Base-by-base conservation (phyloP, 1,139 yeast genomes). In the Nakaseomyces sp. region DNA sequence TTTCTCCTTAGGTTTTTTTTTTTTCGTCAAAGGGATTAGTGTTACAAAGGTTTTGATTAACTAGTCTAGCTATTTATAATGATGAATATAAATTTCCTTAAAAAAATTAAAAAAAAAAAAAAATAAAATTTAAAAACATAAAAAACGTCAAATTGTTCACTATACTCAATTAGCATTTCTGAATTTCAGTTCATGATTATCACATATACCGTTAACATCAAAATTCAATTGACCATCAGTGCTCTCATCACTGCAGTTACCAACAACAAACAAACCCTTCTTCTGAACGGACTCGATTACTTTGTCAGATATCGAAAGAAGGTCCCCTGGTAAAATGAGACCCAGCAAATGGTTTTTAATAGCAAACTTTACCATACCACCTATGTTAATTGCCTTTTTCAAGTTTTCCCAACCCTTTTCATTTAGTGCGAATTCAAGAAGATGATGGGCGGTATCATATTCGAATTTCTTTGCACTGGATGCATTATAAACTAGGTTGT, bases 271-370 rank as follows among this genome's bases (percentile, higher is more conserved):
- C 51, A 91, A 71, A 0, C 97, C 97, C 49, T 83, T 71, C 1
- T 86, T 79, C 47, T 95, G 72, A 17, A 89, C 83, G 22, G 85
- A 74, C 22, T 84, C 84, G 4, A 82, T 76, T 37, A 89, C 66
- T 46, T 82, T 79, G 0, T 95, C 95, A 22, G 86, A 91, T 37
- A 88, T 68, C 33, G 73, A 69, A 46, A 91, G 67, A 47, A 89
- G 61, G 47, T 81, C 80, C 24, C 78, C 74, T 0, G 95, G 87
- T 17, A 87, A 77, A 18, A 87, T 79, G 17, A 91, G 63, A 17
- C 98, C 98, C 50, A 91, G 71, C 47, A 91, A 70, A 59, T 91
- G 91, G 60, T 91, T 91, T 48, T 74, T 73, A 7, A 81, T 74
- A 1, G 96, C 89, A 61, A 87, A 89, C 47, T 74, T 74, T 0